Evolutionary conservation across 768 basidiomycete genomes (phyloP).

Genomic region (Boletus insuetus): DNA sequence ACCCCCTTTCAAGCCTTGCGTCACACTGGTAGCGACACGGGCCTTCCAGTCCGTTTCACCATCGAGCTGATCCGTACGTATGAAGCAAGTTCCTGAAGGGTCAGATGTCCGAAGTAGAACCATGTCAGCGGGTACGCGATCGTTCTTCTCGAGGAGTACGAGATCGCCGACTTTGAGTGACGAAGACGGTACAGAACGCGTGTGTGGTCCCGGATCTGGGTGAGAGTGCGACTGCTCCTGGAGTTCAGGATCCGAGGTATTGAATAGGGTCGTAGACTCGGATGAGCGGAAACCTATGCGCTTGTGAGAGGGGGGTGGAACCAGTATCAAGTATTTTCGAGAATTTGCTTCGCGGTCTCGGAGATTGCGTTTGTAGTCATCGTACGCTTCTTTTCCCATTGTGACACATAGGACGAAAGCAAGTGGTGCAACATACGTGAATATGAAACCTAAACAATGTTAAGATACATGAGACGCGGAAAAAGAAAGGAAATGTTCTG

Average conservation of each 20-base stretch:
- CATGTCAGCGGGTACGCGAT: slow-evolving; percentile 93
- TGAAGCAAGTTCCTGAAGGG: slow-evolving; percentile 90
- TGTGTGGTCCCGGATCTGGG: slow-evolving; percentile 44
- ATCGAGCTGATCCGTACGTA: slow-evolving; percentile 96
- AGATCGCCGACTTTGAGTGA: slow-evolving; percentile 89
- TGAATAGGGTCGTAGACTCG: slow-evolving; percentile 18
- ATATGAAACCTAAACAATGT: slow-evolving; percentile 70
- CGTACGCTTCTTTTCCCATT: slow-evolving; percentile 98
- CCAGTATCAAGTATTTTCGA: slow-evolving; percentile 82
- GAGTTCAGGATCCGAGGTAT: slow-evolving; percentile 21
- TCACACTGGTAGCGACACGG: slow-evolving; percentile 66
- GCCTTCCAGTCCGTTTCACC: slow-evolving; percentile 99
- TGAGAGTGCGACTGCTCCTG: slow-evolving; percentile 11
- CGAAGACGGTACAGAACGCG: slow-evolving; percentile 84
- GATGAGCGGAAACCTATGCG: slow-evolving; percentile 9
- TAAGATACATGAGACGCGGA: neutral
- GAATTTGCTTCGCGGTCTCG: slow-evolving; percentile 96
- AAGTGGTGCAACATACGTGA: slow-evolving; percentile 94
- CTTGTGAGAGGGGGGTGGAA: slow-evolving; percentile 44
- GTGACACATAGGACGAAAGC: slow-evolving; percentile 94
- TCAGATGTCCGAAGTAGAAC: slow-evolving; percentile 88
- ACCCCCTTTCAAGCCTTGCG: slow-evolving; percentile 27
- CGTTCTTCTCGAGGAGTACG: slow-evolving; percentile 91
- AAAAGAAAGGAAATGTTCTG: neutral
- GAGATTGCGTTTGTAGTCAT: slow-evolving; percentile 92